Evolutionary conservation across 768 basidiomycete genomes (phyloP).

Genomic region (Leucosporidium creatinivorum): DNA sequence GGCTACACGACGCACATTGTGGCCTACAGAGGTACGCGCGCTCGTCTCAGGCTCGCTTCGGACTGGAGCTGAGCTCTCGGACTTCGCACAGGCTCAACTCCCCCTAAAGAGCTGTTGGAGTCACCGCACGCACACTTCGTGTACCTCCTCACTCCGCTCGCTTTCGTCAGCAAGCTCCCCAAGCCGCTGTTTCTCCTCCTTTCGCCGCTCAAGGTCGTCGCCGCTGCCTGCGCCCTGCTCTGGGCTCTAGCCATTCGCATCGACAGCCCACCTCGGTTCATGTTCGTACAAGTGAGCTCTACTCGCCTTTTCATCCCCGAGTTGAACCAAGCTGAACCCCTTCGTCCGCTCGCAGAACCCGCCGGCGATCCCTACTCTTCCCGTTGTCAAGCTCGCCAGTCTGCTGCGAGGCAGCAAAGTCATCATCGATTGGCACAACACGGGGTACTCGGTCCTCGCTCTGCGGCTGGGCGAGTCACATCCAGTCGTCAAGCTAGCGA

Average conservation of each 20-base stretch:
- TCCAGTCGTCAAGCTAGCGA: constrained; percentile 63
- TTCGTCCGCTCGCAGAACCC: constrained; percentile 62
- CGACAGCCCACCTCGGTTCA: constrained; percentile 64
- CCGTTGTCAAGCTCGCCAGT: constrained; percentile 68
- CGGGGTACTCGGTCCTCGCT: constrained; percentile 86
- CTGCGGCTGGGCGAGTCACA: constrained; percentile 66
- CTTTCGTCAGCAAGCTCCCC: constrained; percentile 42
- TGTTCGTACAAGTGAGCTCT: constrained; percentile 74
- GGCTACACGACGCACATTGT: constrained; percentile 72
- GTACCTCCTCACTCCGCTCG: constrained; percentile 61
- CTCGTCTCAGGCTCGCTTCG: background rate
- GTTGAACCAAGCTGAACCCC: background rate
- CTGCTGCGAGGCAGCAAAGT: constrained; percentile 66
- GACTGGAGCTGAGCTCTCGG: background rate
- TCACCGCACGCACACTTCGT: constrained; percentile 48
- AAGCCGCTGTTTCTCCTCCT: constrained; percentile 53
- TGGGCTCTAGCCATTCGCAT: constrained; percentile 56
- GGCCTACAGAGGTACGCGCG: constrained; percentile 65
- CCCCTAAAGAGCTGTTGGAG: constrained; percentile 1
- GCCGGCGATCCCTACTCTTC: constrained; percentile 88
- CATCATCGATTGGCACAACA: constrained; percentile 98
- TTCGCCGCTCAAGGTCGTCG: constrained; percentile 71
- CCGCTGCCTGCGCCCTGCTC: constrained; percentile 62
- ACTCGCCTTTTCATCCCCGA: too few relatives aligned
- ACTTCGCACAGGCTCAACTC: constrained; percentile 3